Percentiles rank a stretch among this genome's conserved stretches.
phyloP scores from a whole-genome alignment of 2,329 filamentous ascomycete species.

The Graphilbum fragrans region DNA sequence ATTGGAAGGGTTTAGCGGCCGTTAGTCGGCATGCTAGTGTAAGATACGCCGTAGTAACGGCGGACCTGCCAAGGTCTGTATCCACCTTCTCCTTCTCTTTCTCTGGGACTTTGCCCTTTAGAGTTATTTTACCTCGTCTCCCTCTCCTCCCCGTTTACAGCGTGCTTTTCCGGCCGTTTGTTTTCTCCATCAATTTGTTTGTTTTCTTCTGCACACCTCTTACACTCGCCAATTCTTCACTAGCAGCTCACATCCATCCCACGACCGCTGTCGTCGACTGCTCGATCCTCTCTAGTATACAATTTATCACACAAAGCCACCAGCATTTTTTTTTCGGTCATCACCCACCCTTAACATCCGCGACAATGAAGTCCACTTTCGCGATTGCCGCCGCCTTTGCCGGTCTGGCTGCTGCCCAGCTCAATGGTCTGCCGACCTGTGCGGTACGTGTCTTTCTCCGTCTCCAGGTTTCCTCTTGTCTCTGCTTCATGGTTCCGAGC shows the following conservation, averaged over 20 bases:
- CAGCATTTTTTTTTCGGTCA: neutral
- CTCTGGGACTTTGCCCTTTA: no score
- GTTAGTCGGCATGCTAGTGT: no score
- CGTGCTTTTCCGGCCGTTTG: neutral
- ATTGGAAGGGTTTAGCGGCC: no score
- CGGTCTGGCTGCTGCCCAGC: constrained; percentile 39
- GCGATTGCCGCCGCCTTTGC: constrained; percentile 31
- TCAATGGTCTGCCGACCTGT: constrained; percentile 34
- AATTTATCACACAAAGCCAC: neutral
- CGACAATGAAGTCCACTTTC: constrained; percentile 29
- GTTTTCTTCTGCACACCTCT: neutral
- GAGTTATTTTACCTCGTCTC: no score
- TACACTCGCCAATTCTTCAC: neutral
- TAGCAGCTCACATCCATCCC: no score
- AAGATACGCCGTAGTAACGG: no score
- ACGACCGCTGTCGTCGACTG: no score
- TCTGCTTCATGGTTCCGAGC: neutral
- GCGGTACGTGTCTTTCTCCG: constrained; percentile 35
- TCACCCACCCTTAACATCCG: neutral
- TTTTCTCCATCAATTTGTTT: no score
- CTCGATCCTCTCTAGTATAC: neutral
- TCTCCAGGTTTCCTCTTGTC: neutral
- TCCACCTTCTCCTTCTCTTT: no score
- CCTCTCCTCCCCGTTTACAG: no score
- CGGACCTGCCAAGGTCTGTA: no score